A percentile compares a stretch with the other conserved stretches of the same genome.
Evolutionary conservation across 176 grass and related monocot genomes (phyloP).

Genomic region (Eremochloa ophiuroides): DNA sequence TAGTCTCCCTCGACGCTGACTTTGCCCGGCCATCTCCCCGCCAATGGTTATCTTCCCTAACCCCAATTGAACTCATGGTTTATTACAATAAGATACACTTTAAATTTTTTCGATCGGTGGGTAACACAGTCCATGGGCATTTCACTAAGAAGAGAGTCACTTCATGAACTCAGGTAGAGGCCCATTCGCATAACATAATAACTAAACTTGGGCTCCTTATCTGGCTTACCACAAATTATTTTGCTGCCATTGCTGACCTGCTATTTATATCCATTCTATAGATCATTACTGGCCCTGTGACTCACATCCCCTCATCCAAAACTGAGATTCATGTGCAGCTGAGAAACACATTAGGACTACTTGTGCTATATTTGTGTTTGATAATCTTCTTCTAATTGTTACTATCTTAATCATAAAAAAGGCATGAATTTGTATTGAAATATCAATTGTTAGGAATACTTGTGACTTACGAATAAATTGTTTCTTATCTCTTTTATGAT

Average conservation of each 20-base stretch:
- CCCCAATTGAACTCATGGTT: no score
- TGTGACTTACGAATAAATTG: neutral
- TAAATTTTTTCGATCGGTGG: neutral
- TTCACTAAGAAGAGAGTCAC: neutral
- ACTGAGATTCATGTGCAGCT: neutral
- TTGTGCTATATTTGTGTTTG: neutral
- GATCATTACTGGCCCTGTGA: neutral
- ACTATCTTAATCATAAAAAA: neutral
- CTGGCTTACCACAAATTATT: neutral
- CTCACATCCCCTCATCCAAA: neutral
- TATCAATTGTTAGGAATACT: neutral
- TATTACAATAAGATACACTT: no score
- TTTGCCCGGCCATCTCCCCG: no score
- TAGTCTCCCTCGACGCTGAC: no score
- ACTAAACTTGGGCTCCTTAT: neutral
- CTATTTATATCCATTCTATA: neutral
- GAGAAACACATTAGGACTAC: neutral
- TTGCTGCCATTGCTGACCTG: neutral
- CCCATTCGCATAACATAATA: neutral
- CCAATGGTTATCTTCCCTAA: no score
- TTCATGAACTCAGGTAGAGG: neutral
- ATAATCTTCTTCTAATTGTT: neutral
- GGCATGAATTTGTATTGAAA: neutral
- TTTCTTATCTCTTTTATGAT: neutral
- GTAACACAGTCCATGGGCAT: no score